phyloP scores from a whole-genome alignment of 768 basidiomycete genomes.

The Harrya chromipes region DNA sequence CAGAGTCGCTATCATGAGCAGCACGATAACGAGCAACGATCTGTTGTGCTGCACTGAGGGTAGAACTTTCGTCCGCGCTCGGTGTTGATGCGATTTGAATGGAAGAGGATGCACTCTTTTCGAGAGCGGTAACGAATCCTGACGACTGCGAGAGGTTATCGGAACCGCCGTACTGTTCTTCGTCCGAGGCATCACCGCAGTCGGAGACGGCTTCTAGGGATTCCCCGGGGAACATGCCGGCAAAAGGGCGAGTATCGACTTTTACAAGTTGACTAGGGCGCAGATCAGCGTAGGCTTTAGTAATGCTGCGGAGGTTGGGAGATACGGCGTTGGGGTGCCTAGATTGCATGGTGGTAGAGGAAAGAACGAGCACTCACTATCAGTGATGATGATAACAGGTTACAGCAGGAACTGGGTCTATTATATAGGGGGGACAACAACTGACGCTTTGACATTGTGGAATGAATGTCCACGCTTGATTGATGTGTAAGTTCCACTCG shows the following conservation, averaged over 20 bases:
- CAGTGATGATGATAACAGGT: neutral
- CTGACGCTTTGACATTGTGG: slow-evolving; percentile 26
- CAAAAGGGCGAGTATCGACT: slow-evolving; percentile 29
- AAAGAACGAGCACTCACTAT: slow-evolving; percentile 1
- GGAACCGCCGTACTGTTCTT: slow-evolving; percentile 9
- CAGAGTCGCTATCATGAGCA: slow-evolving; percentile 1
- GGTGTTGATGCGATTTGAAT: slow-evolving; percentile 1
- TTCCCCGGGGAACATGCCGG: slow-evolving; percentile 17
- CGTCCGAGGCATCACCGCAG: slow-evolving; percentile 7
- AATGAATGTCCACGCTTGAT: slow-evolving; percentile 19
- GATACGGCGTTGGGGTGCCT: neutral
- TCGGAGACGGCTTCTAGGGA: slow-evolving; percentile 2
- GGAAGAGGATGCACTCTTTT: neutral
- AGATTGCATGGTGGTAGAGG: slow-evolving; percentile 9
- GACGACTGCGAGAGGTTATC: slow-evolving; percentile 11
- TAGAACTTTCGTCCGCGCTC: slow-evolving; percentile 2
- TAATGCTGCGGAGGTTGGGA: slow-evolving; percentile 4
- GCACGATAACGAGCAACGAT: slow-evolving; percentile 20
- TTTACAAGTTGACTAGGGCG: neutral
- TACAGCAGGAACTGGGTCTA: neutral
- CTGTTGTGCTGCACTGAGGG: slow-evolving; percentile 22
- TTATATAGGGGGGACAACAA: slow-evolving; percentile 18
- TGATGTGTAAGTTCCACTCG: slow-evolving; percentile 19
- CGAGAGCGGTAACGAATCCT: slow-evolving; percentile 4
- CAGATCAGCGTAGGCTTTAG: neutral